Evolutionary conservation across 495 filamentous ascomycete genomes (phyloP).

Genomic region (Hyaloscypha variabilis): DNA sequence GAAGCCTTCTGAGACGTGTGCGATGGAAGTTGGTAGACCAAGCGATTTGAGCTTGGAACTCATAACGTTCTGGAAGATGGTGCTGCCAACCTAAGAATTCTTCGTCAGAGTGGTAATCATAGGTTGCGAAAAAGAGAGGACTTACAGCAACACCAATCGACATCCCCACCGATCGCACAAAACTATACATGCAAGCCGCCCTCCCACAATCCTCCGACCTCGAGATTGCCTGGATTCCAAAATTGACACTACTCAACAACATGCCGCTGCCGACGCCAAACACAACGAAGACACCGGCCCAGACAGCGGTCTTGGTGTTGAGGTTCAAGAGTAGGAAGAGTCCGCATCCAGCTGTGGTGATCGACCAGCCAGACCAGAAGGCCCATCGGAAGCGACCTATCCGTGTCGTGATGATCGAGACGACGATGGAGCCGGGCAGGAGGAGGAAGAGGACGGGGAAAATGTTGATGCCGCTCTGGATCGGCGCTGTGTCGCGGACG

Average conservation of each 20-base stretch:
- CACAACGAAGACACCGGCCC: slow-evolving; percentile 52
- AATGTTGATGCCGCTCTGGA: slow-evolving; percentile 11
- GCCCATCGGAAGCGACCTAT: slow-evolving; percentile 16
- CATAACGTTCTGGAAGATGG: slow-evolving; percentile 62
- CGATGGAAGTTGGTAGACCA: slow-evolving; percentile 5
- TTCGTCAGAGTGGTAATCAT: background rate
- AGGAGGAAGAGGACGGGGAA: slow-evolving; percentile 8
- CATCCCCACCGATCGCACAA: slow-evolving; percentile 59
- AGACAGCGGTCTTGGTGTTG: slow-evolving; percentile 42
- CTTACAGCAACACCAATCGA: slow-evolving; percentile 44
- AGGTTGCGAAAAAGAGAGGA: background rate
- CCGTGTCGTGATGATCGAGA: background rate
- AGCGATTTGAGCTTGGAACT: slow-evolving; percentile 38
- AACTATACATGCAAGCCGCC: slow-evolving; percentile 58
- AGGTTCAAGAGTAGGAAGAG: slow-evolving; percentile 50
- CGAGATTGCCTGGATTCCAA: slow-evolving; percentile 47
- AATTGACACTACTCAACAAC: slow-evolving; percentile 50
- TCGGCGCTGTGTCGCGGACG: slow-evolving; percentile 1
- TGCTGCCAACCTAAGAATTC: slow-evolving; percentile 39
- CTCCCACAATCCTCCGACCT: slow-evolving; percentile 50
- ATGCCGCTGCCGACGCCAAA: slow-evolving; percentile 57
- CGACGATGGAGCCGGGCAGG: slow-evolving; percentile 9
- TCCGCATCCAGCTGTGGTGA: slow-evolving; percentile 47
- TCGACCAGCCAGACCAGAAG: slow-evolving; percentile 51
- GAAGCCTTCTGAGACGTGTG: slow-evolving; percentile 11